phyloP scores from a whole-genome alignment of 148 eudicot genomes.

The Mesembryanthemum crystallinum region DNA sequence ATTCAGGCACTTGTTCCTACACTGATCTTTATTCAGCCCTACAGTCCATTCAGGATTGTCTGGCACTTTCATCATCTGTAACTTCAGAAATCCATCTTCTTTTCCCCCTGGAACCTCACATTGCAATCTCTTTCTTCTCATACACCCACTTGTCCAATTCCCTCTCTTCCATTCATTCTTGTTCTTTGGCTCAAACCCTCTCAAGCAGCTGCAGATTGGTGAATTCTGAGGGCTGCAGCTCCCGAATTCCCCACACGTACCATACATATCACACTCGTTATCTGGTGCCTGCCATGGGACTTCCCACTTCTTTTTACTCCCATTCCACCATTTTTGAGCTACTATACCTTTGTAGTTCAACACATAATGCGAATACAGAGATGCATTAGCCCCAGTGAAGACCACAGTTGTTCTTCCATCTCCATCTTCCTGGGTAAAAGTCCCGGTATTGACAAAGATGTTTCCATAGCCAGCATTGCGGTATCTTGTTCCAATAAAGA shows the following conservation, averaged over 20 bases:
- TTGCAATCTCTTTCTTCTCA: slow-evolving; percentile 25
- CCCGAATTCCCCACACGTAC: slow-evolving; percentile 37
- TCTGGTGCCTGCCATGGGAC: slow-evolving; percentile 27
- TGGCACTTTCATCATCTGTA: slow-evolving; percentile 45
- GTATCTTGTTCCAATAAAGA: slow-evolving; percentile 34
- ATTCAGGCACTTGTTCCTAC: slow-evolving; percentile 34
- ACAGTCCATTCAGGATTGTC: slow-evolving; percentile 31
- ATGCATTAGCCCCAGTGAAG: slow-evolving; percentile 28
- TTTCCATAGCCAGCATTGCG: slow-evolving; percentile 30
- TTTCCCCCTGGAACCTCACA: slow-evolving; percentile 37
- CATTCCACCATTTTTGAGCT: slow-evolving; percentile 32
- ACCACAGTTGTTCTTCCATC: slow-evolving; percentile 22
- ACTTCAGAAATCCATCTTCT: slow-evolving; percentile 44
- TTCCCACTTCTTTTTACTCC: slow-evolving; percentile 24
- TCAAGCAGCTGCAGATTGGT: slow-evolving; percentile 33
- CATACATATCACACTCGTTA: slow-evolving; percentile 33
- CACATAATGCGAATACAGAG: slow-evolving; percentile 18
- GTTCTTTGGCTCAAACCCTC: slow-evolving; percentile 36
- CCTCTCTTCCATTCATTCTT: slow-evolving; percentile 33
- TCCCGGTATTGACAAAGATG: slow-evolving; percentile 23
- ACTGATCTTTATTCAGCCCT: slow-evolving; percentile 37
- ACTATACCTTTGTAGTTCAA: slow-evolving; percentile 28
- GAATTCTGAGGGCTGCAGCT: slow-evolving; percentile 23
- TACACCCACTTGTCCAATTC: slow-evolving; percentile 38
- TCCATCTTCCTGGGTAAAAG: slow-evolving; percentile 25